Evolutionary conservation across 768 basidiomycete genomes (phyloP).

Genomic region (Leccinum obscurum): DNA sequence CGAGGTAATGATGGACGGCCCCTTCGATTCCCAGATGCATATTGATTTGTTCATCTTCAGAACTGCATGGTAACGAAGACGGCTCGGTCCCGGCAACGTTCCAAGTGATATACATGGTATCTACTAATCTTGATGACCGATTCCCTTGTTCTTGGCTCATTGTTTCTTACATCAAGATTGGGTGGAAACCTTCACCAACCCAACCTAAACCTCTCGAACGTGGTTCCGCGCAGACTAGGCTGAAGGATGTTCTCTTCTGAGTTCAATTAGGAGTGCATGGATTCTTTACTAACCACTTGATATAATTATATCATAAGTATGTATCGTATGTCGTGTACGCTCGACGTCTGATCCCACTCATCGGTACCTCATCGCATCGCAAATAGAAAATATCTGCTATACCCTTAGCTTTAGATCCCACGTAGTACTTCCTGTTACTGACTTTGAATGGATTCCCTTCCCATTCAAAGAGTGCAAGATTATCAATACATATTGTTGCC

Average conservation of each 20-base stretch:
- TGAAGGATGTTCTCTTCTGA: conserved; percentile 59
- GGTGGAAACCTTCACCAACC: conserved; percentile 73
- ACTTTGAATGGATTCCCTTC: neutral
- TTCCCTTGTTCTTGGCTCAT: neutral
- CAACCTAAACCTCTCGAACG: conserved; percentile 68
- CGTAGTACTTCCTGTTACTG: neutral
- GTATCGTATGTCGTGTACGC: neutral
- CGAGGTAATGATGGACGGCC: conserved; percentile 52
- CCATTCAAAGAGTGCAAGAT: neutral
- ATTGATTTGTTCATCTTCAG: conserved; percentile 40
- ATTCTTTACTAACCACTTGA: neutral
- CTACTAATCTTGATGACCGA: conserved; percentile 17
- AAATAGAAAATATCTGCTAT: neutral
- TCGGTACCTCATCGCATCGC: neutral
- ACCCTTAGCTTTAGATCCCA: neutral
- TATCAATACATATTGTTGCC: neutral
- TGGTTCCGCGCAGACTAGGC: conserved; percentile 58
- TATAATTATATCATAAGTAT: neutral
- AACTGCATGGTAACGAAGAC: conserved; percentile 81
- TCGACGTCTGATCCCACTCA: neutral
- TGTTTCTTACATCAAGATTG: conserved; percentile 52
- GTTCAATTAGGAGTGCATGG: neutral
- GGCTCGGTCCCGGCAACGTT: conserved; percentile 92
- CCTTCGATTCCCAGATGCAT: neutral
- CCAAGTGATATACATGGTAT: conserved; percentile 91